Base-by-base conservation (phyloP, 176 grass and related monocot genomes). In the Phoenix roebelenii region DNA sequence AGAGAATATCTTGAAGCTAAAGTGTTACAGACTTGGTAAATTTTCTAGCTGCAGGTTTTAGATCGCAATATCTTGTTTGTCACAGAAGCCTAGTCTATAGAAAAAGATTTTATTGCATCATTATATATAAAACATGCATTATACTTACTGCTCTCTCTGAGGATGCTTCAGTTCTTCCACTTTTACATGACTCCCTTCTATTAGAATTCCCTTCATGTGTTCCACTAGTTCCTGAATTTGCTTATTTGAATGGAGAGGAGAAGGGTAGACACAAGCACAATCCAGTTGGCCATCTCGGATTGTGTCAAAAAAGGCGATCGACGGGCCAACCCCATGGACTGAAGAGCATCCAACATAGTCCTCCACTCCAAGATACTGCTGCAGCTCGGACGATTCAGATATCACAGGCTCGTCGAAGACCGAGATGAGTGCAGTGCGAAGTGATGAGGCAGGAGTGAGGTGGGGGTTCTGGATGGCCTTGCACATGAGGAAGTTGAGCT, bases 401-500 rank as follows among this genome's bases (percentile, higher is more conserved):
- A 85, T 55, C 3, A 61, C 51, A 3, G 92, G 84, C 51, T 97
- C 92, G 19, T 91, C 86, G 28, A 97, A 91, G 54, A 91, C 87
- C 16, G 92, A 80, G 65, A 97, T 35, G 12, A 91, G 69, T 5
- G 87, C 83, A 0, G 92, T 88, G 23, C 92, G 78, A 23, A 90
- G 86, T 49, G 92, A 80, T 0, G 81, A 62, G 4, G 72, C 55
- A 7, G 72, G 68, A 3, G 92, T 97, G 22, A 97, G 83, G 54
- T 85, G 77, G 0, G 92, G 92, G 22, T 85, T 88, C 15, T 97
- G 83, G 30, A 97, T 83, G 55, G 92, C 92, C 20, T 75, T 75
- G 59, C 65, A 78, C 81, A 97, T 77, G 50, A 97, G 82, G 72
- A 88, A 97, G 77, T 88, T 91, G 59, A 97, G 69, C 52, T 97